Evolutionary conservation across 352 stramenopile genomes (phyloP).

Genomic region (Pythium aquatile): DNA sequence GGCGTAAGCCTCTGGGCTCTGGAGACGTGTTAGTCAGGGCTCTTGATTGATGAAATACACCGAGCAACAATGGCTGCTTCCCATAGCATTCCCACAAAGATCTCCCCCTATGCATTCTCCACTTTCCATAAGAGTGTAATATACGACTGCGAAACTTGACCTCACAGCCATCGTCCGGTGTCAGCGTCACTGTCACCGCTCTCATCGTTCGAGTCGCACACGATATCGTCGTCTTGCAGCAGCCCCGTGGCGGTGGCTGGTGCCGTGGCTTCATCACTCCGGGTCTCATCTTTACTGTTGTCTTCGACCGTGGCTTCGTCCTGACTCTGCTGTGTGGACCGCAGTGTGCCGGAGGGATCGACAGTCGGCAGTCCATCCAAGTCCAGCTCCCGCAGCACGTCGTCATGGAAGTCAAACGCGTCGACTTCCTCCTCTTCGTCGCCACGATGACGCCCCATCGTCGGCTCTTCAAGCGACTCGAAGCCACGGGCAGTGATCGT

Average conservation of each 20-base stretch:
- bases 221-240: conserved; percentile 23
- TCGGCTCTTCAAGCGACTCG: conserved; percentile 32
- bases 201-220: conserved; percentile 30
- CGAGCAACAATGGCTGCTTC: conserved; percentile 30
- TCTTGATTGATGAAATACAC: conserved; percentile 62
- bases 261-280: not conserved
- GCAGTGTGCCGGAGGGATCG: conserved; percentile 44
- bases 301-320: conserved; percentile 3
- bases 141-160: not conserved
- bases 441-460: conserved; percentile 7
- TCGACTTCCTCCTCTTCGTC: conserved; percentile 28
- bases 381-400: conserved; percentile 48
- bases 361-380: conserved; percentile 35
- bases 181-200: conserved; percentile 8
- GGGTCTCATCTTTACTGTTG: not conserved
- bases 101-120: not conserved
- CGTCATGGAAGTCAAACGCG: conserved; percentile 50
- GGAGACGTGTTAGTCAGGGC: conserved; percentile 28
- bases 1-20: conserved; percentile 84
- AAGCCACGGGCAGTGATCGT: conserved; percentile 39
- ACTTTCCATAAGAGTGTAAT: not conserved
- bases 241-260: not conserved
- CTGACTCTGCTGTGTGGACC: conserved; percentile 57
- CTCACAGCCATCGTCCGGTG: not conserved
- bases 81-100: conserved; percentile 2